phyloP scores from a whole-genome alignment of 2,329 filamentous ascomycete species.

The Pseudopyrenochaeta lycopersici region DNA sequence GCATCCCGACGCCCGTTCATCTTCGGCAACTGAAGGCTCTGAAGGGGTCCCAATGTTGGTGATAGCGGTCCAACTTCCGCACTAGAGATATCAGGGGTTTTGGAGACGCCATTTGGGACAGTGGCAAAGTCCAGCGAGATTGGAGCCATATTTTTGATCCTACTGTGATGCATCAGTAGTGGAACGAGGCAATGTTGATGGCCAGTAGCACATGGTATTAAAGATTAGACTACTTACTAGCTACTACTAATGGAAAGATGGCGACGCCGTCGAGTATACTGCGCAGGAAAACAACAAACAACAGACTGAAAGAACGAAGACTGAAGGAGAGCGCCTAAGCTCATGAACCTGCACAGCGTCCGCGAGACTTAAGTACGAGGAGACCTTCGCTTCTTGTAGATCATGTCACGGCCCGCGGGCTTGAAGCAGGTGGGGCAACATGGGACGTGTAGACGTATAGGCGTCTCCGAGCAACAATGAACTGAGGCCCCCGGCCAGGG shows the following conservation, averaged over 20 bases:
- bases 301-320: slow-evolving; percentile 3
- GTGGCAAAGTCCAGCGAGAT: slow-evolving; percentile 13
- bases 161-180: no score
- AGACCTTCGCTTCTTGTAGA: not conserved
- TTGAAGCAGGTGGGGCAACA: not conserved
- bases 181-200: not conserved
- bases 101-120: slow-evolving; percentile 9
- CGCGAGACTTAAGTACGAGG: not conserved
- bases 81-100: slow-evolving; percentile 10
- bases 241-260: not conserved
- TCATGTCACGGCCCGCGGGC: not conserved
- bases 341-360: slow-evolving; percentile 1
- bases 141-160: slow-evolving; percentile 14
- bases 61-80: slow-evolving; percentile 16
- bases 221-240: not conserved
- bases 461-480: slow-evolving; percentile 1
- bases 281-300: slow-evolving; percentile 1
- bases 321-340: slow-evolving; percentile 1
- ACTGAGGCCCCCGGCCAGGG: no score
- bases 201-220: no score
- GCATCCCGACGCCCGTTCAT: slow-evolving; percentile 15
- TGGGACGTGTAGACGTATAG: not conserved
- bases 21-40: slow-evolving; percentile 21
- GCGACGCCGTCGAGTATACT: not conserved
- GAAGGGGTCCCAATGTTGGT: slow-evolving; percentile 15